These are phyloP conservation scores for Camelina hispida DNA, from an alignment of 345 rosid genomes.

Conservation along the genomic window DNA sequence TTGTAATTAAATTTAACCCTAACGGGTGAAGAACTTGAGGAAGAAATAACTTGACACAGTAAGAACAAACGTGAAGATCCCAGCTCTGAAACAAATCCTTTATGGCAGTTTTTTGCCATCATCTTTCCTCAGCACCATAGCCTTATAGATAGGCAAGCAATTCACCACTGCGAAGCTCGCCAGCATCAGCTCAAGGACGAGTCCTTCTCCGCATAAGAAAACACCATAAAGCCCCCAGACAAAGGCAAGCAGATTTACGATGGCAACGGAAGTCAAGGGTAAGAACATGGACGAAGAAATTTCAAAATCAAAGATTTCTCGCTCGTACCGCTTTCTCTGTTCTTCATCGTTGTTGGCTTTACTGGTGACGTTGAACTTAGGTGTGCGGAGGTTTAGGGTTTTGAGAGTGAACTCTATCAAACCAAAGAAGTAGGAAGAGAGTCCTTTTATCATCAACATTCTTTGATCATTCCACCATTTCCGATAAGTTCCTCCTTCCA, in stretches of 20 bases:
- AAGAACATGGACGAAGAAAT: conserved; percentile 56
- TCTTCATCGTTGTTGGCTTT: conserved; percentile 59
- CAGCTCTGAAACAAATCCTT: conserved; percentile 38
- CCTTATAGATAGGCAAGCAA: conserved; percentile 63
- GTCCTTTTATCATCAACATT: conserved; percentile 59
- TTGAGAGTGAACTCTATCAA: conserved; percentile 52
- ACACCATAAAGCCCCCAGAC: conserved; percentile 37
- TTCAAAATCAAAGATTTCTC: conserved; percentile 67
- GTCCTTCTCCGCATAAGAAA: conserved; percentile 33
- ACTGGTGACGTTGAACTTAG: conserved; percentile 62
- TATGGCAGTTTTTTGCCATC: conserved; percentile 54
- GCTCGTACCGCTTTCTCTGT: conserved; percentile 58
- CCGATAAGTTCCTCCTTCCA: conserved; percentile 52
- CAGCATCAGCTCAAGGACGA: conserved; percentile 48
- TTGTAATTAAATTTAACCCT: too few species aligned
- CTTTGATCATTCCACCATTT: conserved; percentile 84
- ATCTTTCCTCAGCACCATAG: conserved; percentile 63
- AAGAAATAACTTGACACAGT: conserved; percentile 39
- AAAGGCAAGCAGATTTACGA: conserved; percentile 57
- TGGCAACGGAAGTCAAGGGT: conserved; percentile 50
- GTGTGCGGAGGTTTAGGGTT: conserved; percentile 50
- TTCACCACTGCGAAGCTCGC: conserved; percentile 55
- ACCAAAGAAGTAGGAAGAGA: conserved; percentile 52
- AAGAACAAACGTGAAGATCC: conserved; percentile 45
- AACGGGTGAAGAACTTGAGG: conserved; percentile 24